Base-by-base conservation (phyloP, 805 yeast species). In the Jamesozyma gamospora region DNA sequence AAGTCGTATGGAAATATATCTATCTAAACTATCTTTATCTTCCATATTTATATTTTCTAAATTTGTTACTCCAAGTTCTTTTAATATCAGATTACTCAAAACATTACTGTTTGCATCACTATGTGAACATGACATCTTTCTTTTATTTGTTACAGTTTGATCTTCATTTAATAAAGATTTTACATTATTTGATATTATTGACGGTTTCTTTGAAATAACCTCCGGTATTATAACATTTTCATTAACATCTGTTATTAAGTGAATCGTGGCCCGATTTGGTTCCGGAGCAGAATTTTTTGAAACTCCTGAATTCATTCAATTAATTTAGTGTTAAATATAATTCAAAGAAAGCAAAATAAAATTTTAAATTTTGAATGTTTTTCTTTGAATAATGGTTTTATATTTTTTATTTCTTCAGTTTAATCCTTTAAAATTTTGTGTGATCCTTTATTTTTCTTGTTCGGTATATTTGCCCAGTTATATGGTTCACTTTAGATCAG, bases 1-100 rank as follows among this genome's bases (percentile, higher is more conserved):
- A 35, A 51, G 34, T 30, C 50, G 48, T 33, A 49, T 37, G 13
- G 41, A 42, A 13, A 54, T 29, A 32, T 46, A 47, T 29, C 42
- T 46, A 31, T 46, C 39, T 9, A 54, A 43, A 6, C 37, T 7
- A 1, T 41, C 40, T n/a, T 41, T 37, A 10, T 47, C 47, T 2
- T 36, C 25, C 14, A 18, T 14, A 14, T 41, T 45, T 5, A 41
- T 8, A 4, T 43, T 42, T 15, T 28, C 31, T 12, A 37, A 11
- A 7, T 42, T 42, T 10, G 35, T 29, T 14, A 49, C 32, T 2
- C 47, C 49, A 16, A 48, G 19, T 18, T 48, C 46, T 29, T 44
- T 38, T 31, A 49, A 16, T 13, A 36, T 26, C 4, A 26, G 16
- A 5, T 4, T 10, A 18, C 37, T 32, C 4, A 35, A 21, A 7